A percentile compares a stretch with the other conserved stretches of the same genome.
Evolutionary conservation across 2,329 filamentous ascomycete species (phyloP).

Genomic region (Aspergillus sp.): DNA sequence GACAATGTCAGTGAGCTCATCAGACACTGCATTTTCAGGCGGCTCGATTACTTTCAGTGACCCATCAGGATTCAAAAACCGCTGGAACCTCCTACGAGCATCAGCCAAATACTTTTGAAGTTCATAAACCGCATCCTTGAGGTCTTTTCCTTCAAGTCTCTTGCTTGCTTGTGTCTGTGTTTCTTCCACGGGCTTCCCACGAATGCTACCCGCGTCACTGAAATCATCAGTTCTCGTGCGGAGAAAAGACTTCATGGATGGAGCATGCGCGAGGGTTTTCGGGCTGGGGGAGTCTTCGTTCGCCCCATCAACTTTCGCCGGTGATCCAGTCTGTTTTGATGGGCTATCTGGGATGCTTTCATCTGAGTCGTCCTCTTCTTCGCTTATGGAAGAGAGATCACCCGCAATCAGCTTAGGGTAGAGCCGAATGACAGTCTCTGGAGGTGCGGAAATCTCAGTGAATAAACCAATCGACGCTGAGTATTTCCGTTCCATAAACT

Average conservation of each 20-base stretch:
- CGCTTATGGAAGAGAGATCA: slow-evolving; percentile 62
- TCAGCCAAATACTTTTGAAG: slow-evolving; percentile 85
- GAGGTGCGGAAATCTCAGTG: slow-evolving; percentile 82
- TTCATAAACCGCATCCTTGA: slow-evolving; percentile 75
- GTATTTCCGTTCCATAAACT: slow-evolving; percentile 82
- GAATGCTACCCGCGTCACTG: slow-evolving; percentile 36
- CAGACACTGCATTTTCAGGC: slow-evolving; percentile 25
- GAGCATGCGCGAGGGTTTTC: slow-evolving; percentile 26
- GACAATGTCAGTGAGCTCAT: slow-evolving; percentile 42
- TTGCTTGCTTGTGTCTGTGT: slow-evolving; percentile 18
- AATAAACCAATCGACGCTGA: slow-evolving; percentile 85
- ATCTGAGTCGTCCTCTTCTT: slow-evolving; percentile 38
- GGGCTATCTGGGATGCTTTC: slow-evolving; percentile 18
- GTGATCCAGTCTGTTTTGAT: slow-evolving; percentile 23
- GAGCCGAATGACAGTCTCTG: slow-evolving; percentile 77
- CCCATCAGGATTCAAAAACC: slow-evolving; percentile 56
- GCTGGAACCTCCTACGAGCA: slow-evolving; percentile 63
- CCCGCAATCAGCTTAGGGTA: slow-evolving; percentile 84
- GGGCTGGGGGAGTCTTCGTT: slow-evolving; percentile 20
- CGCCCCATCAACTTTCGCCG: slow-evolving; percentile 18
- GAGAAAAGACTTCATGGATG: slow-evolving; percentile 35
- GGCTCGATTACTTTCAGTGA: slow-evolving; percentile 34
- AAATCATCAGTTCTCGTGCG: slow-evolving; percentile 31
- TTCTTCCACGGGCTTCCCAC: slow-evolving; percentile 26
- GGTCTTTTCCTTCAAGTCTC: slow-evolving; percentile 67